Base-by-base conservation (phyloP, 2,329 filamentous ascomycete genomes). In the Ceratocystis albifundus region DNA sequence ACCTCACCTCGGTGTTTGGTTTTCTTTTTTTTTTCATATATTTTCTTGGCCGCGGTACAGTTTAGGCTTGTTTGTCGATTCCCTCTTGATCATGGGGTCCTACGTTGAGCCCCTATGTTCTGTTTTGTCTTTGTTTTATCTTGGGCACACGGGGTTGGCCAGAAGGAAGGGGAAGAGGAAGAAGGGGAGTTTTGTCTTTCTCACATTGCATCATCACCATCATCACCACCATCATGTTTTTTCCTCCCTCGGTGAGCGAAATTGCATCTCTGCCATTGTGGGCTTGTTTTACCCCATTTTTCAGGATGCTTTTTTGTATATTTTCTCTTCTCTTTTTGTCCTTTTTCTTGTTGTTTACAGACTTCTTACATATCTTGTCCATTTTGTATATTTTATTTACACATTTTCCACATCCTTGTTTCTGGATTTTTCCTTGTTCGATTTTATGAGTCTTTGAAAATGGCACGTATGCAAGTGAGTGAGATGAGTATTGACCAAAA, bases 161-260 rank as follows among this genome's bases (percentile, higher is more conserved):
- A 36, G 32, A 30, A 59, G 55, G 55, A 32, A 25, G 25, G 8
- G n/a, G 50, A 55, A 50, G 20, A 53, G 48, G 22, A 50, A 22
- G 22, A 50, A 17, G 53, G 36, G 28, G 50, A 55, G 20, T 59
- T 59, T 32, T 32, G 12, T n/a, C 12, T 59, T 59, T 36, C 8
- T 30, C 55, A 36, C 55, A n/a, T 59, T 59, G 55, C 55, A 59
- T 59, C 55, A 59, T 59, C 55, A 59, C 55, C 55, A 59, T 59
- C 55, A 59, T 59, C 55, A 36, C 55, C 55, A 59, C 28, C 55
- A 59, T 36, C 55, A 59, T 59, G 28, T 59, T 59, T 36, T 59
- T 36, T 59, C n/a, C 30, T 53, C 28, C 17, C 28, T 59, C 55
- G 55, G 28, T 59, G 55, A 59, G 55, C 55, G 55, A 59, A 59